phyloP scores from a whole-genome alignment of 192 early-diverging fungal genomes.

The Coemansia sp. region DNA sequence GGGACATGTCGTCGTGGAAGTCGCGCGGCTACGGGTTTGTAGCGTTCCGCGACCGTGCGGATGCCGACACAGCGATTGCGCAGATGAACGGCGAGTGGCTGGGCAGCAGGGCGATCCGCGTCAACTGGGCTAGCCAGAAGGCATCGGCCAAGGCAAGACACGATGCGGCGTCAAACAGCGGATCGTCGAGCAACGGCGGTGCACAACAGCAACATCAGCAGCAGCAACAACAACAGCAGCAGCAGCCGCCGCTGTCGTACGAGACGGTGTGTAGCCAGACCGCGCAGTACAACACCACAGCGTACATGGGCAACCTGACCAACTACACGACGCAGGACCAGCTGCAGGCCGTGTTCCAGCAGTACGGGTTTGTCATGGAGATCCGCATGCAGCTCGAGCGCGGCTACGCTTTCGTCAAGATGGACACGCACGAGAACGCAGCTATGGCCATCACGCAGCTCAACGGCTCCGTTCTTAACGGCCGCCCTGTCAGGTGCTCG shows the following conservation, averaged over 20 bases:
- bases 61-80: constrained; percentile 82
- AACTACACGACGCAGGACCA: constrained; percentile 69
- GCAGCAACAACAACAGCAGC: constrained; percentile 22
- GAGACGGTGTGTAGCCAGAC: constrained; percentile 74
- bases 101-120: constrained; percentile 81
- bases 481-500: constrained; percentile 77
- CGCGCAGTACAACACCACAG: constrained; percentile 80
- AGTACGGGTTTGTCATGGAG: constrained; percentile 75
- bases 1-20: constrained; percentile 84
- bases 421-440: constrained; percentile 88
- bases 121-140: constrained; percentile 95
- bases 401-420: constrained; percentile 90
- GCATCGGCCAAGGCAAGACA: constrained; percentile 33
- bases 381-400: constrained; percentile 85
- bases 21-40: constrained; percentile 93
- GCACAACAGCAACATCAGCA: constrained; percentile 10
- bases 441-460: constrained; percentile 83
- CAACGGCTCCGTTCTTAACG: constrained; percentile 70
- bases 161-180: constrained; percentile 8
- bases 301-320: constrained; percentile 87
- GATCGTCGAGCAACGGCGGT: constrained; percentile 7
- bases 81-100: constrained; percentile 90
- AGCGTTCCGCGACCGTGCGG: constrained; percentile 80
- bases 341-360: constrained; percentile 73
- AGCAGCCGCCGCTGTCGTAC: constrained; percentile 59